Base-by-base conservation (phyloP, 139 green algal genomes). In the Micromonas commoda region DNA sequence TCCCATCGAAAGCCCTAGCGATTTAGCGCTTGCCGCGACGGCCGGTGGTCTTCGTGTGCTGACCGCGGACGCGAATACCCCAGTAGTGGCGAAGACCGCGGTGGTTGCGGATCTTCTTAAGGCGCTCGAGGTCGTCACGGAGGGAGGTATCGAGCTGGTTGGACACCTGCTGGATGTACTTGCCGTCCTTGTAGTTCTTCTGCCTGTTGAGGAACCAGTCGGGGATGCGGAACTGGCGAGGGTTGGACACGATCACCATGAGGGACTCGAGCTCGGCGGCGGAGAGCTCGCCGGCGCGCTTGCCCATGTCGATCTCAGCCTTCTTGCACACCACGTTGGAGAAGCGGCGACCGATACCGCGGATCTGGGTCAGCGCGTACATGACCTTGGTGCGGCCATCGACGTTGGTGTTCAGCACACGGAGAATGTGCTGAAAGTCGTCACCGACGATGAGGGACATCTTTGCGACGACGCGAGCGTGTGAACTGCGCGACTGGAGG, bases 31-130 rank as follows among this genome's bases (percentile, higher is more conserved):
- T 93, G 63, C 94, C 91, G 60, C 91, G 84, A 51, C 95, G 90
- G 37, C 95, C 94, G 31, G 95, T 99, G 83, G 95, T 98, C 92
- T 98, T 98, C 79, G 95, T 99, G 91, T 99, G 95, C 92, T 99
- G 95, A 45, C 95, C 95, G 77, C 94, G 92, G 79, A 99, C 94
- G 71, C 87, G 89, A 77, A 99, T 88, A 85, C 94, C 93, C 95
- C 95, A 99, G 89, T 98, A 99, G 89, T 98, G 92, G 63, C 95
- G 88, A 81, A 99, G 90, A 89, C 95, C 95, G 78, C 94, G 88
- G 81, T 99, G 95, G 71, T 82, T 85, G 37, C 84, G 68, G 88
- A 99, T 99, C 94, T 99, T 99, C 94, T 99, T 99, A 26, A 99
- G 89, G 76, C 95, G 87, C 91, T 99, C 95, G 67, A 99, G 85